Percentiles rank a stretch among this genome's conserved stretches.
These are phyloP conservation scores for Geranium brycei DNA, from an alignment of 345 rosid genomes.

Conservation along the genomic window DNA sequence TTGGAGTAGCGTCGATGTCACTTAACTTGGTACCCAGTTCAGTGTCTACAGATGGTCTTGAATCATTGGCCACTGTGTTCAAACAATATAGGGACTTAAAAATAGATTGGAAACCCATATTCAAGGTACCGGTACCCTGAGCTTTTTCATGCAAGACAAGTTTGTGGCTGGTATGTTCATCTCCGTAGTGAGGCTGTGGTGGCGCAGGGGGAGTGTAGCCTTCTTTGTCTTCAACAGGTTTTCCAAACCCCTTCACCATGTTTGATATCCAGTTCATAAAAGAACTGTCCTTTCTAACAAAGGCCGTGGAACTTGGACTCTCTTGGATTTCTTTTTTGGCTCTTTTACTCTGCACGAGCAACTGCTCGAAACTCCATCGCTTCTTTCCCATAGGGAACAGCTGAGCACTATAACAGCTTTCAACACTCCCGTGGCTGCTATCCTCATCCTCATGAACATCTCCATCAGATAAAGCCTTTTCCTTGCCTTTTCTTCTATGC, in stretches of 20 bases:
- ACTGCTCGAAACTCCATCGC: slow-evolving; percentile 35
- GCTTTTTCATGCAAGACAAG: slow-evolving; percentile 11
- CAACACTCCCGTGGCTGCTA: slow-evolving; percentile 76
- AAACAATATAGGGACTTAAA: slow-evolving; percentile 61
- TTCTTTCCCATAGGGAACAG: slow-evolving; percentile 34
- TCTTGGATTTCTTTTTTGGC: slow-evolving; percentile 35
- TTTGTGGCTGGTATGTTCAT: slow-evolving; percentile 15
- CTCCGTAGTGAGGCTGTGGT: slow-evolving; percentile 18
- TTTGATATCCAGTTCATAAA: slow-evolving; percentile 88
- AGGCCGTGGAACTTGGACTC: slow-evolving; percentile 39
- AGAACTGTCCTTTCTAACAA: slow-evolving; percentile 55
- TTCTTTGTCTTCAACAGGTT: slow-evolving; percentile 22
- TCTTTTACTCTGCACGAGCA: slow-evolving; percentile 47
- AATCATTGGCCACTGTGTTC: slow-evolving; percentile 23
- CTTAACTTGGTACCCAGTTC: slow-evolving; percentile 17
- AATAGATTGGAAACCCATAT: slow-evolving; percentile 61
- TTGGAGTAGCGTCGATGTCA: slow-evolving; percentile 29
- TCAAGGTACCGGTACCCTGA: slow-evolving; percentile 17
- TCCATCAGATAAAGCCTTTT: slow-evolving; percentile 50
- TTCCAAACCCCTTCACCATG: slow-evolving; percentile 56
- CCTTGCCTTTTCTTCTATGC: slow-evolving; percentile 39
- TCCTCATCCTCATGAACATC: slow-evolving; percentile 33
- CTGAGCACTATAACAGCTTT: slow-evolving; percentile 63
- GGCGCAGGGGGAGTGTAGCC: slow-evolving; percentile 31
- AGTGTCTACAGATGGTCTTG: slow-evolving; percentile 11